phyloP scores from a whole-genome alignment of 2,329 filamentous ascomycete species.

The Pseudonectria foliicola region DNA sequence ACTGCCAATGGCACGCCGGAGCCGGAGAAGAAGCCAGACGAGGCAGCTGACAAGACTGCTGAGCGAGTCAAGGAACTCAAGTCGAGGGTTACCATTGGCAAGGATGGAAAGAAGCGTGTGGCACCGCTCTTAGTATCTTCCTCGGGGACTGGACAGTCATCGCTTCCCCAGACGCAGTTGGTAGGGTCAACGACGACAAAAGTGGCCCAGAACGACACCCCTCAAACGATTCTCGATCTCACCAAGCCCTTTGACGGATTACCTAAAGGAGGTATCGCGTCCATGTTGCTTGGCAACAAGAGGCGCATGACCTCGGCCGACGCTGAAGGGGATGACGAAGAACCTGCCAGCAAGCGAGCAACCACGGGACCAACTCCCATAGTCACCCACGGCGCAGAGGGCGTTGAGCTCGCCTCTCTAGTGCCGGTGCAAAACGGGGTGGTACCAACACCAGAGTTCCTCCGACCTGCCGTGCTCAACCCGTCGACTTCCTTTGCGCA shows the following conservation, averaged over 20 bases:
- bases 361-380: slow-evolving; percentile 66
- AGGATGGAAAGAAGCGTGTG: slow-evolving; percentile 94
- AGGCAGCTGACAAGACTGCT: slow-evolving; percentile 45
- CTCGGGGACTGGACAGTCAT: slow-evolving; percentile 79
- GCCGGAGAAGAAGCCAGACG: slow-evolving; percentile 32
- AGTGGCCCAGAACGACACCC: slow-evolving; percentile 59
- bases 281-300: slow-evolving; percentile 88
- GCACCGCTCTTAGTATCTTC: slow-evolving; percentile 87
- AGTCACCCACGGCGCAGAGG: slow-evolving; percentile 68
- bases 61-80: slow-evolving; percentile 61
- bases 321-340: slow-evolving; percentile 63
- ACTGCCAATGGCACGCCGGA: slow-evolving; percentile 33
- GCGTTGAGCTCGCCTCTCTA: slow-evolving; percentile 67
- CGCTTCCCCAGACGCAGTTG: slow-evolving; percentile 79
- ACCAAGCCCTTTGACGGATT: slow-evolving; percentile 91
- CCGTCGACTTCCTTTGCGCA: slow-evolving; percentile 77
- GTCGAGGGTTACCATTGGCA: slow-evolving; percentile 86
- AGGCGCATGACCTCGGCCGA: slow-evolving; percentile 70
- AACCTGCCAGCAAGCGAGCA: slow-evolving; percentile 43
- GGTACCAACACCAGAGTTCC: slow-evolving; percentile 68
- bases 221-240: slow-evolving; percentile 78
- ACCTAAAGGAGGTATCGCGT: slow-evolving; percentile 78
- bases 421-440: slow-evolving; percentile 53
- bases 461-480: slow-evolving; percentile 81
- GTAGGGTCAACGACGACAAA: slow-evolving; percentile 67